Base-by-base conservation (phyloP, 2,329 filamentous ascomycete genomes). In the Pseudogymnoascus verrucosus region DNA sequence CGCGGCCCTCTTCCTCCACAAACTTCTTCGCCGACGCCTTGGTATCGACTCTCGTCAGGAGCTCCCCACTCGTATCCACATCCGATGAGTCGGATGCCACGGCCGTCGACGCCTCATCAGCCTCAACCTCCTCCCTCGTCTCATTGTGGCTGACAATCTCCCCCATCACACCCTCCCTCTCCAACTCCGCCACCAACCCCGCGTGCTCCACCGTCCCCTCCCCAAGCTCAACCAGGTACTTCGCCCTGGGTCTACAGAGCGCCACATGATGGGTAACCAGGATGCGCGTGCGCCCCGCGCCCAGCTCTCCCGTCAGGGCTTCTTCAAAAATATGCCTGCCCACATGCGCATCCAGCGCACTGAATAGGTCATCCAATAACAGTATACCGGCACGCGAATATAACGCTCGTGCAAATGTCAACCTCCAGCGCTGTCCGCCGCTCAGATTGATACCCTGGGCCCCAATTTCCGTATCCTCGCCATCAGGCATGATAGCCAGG, bases 371-470 rank as follows among this genome's bases (percentile, higher is more conserved):
- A 72, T 96, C 91, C 69, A 95, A 80, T 16, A 95, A 78, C 4
- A 96, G 78, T 66, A 92, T 87, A 0, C 88, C 87, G 0, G 89
- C 89, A 12, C 90, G 81, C 1, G 89, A 93, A 74, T 95, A 95
- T 16, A 95, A 79, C 0, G 90, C 90, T 57, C 91, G 81, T 1
- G 90, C 91, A 68, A 96, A 85, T 0, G 89, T 90, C 34, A 95
- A 82, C 62, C 91, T 84, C 89, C 90, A 93, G 70, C 90, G 86
- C 74, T 96, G 91, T 0, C 91, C 91, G 66, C 91, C 91, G 66
- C 88, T 91, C 5, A 96, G 78, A 68, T 93, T 93, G 69, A 95
- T 90, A 5, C 91, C 91, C 66, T 93, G 93, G 2, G 89, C 89
- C 10, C 91, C 91, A 62, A 96, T 90, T 70, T 93, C 89, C 0